Evolutionary conservation across 176 grass and related monocot genomes (phyloP), one percentile per base, ranked within the genome.

Genomic region (Musa troglodytarum): DNA sequence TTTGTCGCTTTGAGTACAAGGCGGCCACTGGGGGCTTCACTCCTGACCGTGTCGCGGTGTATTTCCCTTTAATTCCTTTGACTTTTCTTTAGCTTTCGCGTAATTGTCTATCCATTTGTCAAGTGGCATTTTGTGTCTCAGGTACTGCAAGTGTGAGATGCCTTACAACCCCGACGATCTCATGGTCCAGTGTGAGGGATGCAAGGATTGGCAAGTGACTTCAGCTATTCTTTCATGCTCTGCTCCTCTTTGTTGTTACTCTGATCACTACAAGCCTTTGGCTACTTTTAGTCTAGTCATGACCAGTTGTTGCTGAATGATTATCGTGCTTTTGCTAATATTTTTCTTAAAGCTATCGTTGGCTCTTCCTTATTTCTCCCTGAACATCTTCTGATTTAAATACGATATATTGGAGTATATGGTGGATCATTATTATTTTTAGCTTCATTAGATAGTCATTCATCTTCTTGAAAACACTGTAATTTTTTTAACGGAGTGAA

Each of bases 1-100:
- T 70, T 28, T 70, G 68, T 49, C 68, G 68, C 43, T 70, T 70
- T 19, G 68, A 70, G 68, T 70, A 70, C 68, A 70, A 70, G 68
- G 68, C 68, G 16, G 29, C 68, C 17, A 70, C 68, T n/a, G 68
- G 68, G 24, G 34, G 43, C 25, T 70, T 70, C 68, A 70, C 68
- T 2, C 68, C 68, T n/a, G 68, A 70, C 49, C 68, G 68, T 10
- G 68, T 70, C 17, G 68, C 68, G 1, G 68, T 70, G 68, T 70
- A 70, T n/a, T n/a, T 17, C n/a, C 10, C 68, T n/a, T 70, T 25
- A 9, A 50, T 50, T 9, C 50, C 50, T 50, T 14, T 11, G 8
- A 10, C n/a, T 17, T 5, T 43, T 43, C 34, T 43, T 25, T 50
- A 51, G 68, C 50, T 70, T 70, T 50, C 17, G 20, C 17, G 43